Evolutionary conservation across 257 asterid species (phyloP).

Genomic region (Striga asiatica): DNA sequence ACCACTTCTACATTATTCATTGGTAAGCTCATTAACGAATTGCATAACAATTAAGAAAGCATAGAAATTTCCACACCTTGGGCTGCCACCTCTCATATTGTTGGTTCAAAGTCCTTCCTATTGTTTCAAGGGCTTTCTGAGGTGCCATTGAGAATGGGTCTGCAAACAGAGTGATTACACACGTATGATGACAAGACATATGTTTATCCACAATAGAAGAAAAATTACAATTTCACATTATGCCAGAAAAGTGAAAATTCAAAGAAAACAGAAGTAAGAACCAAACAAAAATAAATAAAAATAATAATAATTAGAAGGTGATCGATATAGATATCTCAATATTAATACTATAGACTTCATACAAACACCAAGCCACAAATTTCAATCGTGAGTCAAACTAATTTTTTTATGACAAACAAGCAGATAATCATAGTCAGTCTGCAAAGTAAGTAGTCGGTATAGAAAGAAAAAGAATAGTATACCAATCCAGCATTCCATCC

Average conservation of each 20-base stretch:
- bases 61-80: slow-evolving; percentile 39
- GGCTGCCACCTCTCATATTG: slow-evolving; percentile 70
- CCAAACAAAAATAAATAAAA: too few relatives aligned
- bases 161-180: slow-evolving; percentile 27
- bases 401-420: too few relatives aligned
- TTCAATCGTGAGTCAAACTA: too few relatives aligned
- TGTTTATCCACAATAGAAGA: too few relatives aligned
- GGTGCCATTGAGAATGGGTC: slow-evolving; percentile 75
- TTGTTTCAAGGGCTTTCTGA: slow-evolving; percentile 40
- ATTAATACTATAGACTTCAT: too few relatives aligned
- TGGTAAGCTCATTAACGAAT: neutral
- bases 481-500: slow-evolving; percentile 99
- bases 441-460: neutral
- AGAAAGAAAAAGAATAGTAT: slow-evolving; percentile 22
- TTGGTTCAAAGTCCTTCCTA: slow-evolving; percentile 43
- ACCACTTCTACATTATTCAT: neutral
- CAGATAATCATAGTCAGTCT: too few relatives aligned
- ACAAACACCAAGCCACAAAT: too few relatives aligned
- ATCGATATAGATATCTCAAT: too few relatives aligned
- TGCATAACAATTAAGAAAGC: neutral
- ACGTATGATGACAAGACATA: too few relatives aligned
- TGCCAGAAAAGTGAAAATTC: neutral
- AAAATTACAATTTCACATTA: neutral
- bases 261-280: neutral
- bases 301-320: too few relatives aligned